Evolutionary conservation across 108 stramenopile species (phyloP).

Genomic region (Pseudonitzschia delicatissima): DNA sequence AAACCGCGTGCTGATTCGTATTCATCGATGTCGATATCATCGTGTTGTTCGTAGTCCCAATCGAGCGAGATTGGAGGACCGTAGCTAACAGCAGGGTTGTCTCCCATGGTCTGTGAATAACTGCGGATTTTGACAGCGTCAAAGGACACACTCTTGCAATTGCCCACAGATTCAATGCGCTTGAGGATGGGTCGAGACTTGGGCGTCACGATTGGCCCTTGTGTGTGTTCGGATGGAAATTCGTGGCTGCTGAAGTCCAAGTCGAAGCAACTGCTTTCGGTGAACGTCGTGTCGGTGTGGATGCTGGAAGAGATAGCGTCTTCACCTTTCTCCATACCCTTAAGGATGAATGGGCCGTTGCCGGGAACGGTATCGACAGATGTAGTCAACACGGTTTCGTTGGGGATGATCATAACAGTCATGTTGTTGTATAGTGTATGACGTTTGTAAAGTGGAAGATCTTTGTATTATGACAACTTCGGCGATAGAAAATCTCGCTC

Average conservation of each 20-base stretch:
- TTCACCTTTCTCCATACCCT: neutral
- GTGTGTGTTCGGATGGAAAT: neutral
- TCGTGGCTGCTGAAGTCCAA: neutral
- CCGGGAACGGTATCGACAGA: too few species aligned
- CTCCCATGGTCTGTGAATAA: slow-evolving; percentile 59
- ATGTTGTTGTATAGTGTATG: too few species aligned
- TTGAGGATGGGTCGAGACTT: neutral
- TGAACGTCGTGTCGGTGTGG: slow-evolving; percentile 17
- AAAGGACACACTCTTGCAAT: slow-evolving; percentile 5
- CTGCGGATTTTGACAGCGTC: slow-evolving; percentile 38
- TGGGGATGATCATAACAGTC: neutral
- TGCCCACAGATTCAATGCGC: neutral
- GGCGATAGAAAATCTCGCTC: too few species aligned
- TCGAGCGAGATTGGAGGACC: slow-evolving; percentile 63
- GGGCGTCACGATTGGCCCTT: neutral
- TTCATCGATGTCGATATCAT: slow-evolving; percentile 36
- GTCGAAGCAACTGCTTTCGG: neutral
- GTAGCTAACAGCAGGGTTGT: slow-evolving; percentile 53
- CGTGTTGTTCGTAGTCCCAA: slow-evolving; percentile 58
- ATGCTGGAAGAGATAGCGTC: neutral
- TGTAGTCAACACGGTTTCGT: neutral
- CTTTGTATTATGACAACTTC: too few species aligned
- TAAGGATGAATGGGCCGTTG: neutral
- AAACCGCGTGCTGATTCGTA: slow-evolving; percentile 42
- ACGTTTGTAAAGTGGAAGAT: too few species aligned